Percentiles rank a stretch among this genome's conserved stretches.
Conservation (phyloP, 805 yeast genomes). For the Maudiozyma saulgeensis region DNA sequence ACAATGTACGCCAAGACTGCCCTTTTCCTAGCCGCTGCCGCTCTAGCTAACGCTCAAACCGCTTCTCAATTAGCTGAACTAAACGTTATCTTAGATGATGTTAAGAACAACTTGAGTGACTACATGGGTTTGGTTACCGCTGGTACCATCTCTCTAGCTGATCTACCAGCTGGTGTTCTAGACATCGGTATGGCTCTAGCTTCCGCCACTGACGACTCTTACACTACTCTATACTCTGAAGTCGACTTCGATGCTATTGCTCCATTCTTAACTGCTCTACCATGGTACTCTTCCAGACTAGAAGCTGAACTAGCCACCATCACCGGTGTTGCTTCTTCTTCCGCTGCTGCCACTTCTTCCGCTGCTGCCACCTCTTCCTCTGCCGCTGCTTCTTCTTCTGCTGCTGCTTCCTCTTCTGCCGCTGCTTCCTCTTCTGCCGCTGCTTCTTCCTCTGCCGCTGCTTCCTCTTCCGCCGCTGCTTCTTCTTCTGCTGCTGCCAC, state of each 20-base stretch:
- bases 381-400: conserved; percentile 7
- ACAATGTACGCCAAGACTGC: conserved; percentile 12
- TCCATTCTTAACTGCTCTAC: conserved; percentile 24
- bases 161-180: conserved; percentile 17
- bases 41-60: conserved; percentile 13
- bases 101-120: conserved; percentile 9
- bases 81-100: conserved; percentile 16
- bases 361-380: conserved; percentile 7
- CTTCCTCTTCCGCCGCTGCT: conserved; percentile 1
- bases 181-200: conserved; percentile 18
- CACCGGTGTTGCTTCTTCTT: conserved; percentile 3
- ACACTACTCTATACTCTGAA: conserved; percentile 26
- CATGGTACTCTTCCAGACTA: conserved; percentile 29
- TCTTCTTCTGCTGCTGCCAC: conserved; percentile 1
- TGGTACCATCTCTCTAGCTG: conserved; percentile 8
- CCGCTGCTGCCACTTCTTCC: conserved; percentile 4
- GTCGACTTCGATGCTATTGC: conserved; percentile 23
- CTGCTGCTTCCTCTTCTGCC: conserved; percentile 5
- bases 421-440: conserved; percentile 3
- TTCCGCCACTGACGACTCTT: conserved; percentile 26
- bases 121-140: conserved; percentile 11
- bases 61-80: conserved; percentile 16
- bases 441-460: conserved; percentile 2
- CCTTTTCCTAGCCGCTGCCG: conserved; percentile 14
- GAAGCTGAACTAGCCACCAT: conserved; percentile 10